These are phyloP conservation scores for Adansonia grandidieri DNA, from an alignment of 441 rosid species.

Conservation along the genomic window DNA sequence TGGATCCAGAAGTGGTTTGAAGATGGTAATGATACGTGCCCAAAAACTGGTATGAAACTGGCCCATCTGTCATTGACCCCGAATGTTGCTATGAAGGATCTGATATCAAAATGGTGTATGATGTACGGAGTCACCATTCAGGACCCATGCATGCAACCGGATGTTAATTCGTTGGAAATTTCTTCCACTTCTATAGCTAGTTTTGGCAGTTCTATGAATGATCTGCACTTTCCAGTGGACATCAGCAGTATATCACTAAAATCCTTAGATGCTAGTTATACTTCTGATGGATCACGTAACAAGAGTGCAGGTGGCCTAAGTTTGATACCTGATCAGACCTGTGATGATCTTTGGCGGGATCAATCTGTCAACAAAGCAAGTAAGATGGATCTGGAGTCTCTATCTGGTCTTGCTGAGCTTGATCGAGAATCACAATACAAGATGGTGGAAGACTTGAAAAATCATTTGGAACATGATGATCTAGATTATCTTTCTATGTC, in stretches of 20 bases:
- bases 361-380: conserved; percentile 32
- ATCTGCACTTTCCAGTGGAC: conserved; percentile 61
- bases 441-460: conserved; percentile 53
- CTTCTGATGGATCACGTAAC: conserved; percentile 41
- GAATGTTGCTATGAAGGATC: conserved; percentile 54
- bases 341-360: conserved; percentile 35
- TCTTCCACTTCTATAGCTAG: conserved; percentile 70
- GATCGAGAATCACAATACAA: conserved; percentile 63
- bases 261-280: conserved; percentile 55
- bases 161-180: conserved; percentile 40
- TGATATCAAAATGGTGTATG: conserved; percentile 71
- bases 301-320: conserved; percentile 42
- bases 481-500: conserved; percentile 47
- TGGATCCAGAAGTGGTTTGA: conserved; percentile 89
- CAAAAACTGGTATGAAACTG: conserved; percentile 58
- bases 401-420: conserved; percentile 53
- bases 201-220: conserved; percentile 58
- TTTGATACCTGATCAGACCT: conserved; percentile 34
- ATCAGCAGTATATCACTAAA: conserved; percentile 59
- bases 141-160: conserved; percentile 46
- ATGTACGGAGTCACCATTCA: conserved; percentile 51
- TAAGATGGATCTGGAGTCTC: conserved; percentile 44
- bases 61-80: conserved; percentile 49
- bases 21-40: conserved; percentile 73
- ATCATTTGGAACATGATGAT: conserved; percentile 39